Base-by-base conservation (phyloP, 805 yeast species). In the Barnettozyma vustinii region DNA sequence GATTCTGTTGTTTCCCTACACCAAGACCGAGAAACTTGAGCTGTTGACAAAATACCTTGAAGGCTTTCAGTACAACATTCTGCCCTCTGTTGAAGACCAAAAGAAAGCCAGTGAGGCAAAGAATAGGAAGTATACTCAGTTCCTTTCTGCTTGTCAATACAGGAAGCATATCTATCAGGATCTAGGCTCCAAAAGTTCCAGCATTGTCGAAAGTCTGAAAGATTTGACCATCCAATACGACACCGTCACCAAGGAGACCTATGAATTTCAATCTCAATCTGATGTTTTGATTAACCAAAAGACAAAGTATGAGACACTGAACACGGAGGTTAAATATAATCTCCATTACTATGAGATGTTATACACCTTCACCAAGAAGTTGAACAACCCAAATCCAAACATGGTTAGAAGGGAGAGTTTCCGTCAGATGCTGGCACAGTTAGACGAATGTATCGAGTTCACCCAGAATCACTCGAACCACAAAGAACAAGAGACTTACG, bases 361-460 rank as follows among this genome's bases (percentile, higher is more conserved):
- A 46, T 96, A 89, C 47, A 69, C 76, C 3, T 82, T 88, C 37
- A 83, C 87, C 35, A 76, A 80, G 49, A 73, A 75, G 39, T 74
- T 92, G 52, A 84, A 89, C 54, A 76, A 81, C 23, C 82, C 87
- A 2, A 88, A 87, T 1, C 77, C 84, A n/a, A 75, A 72, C 42
- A 74, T 84, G 33, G 90, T 90, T 4, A 73, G 78, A 41, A 74
- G 75, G 49, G 73, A 75, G 20, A 72, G 77, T 10, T 87, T 87
- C 66, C 68, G 67, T 20, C 68, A 71, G 3, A 70, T 81, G 57
- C 64, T 92, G 46, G 51, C 45, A 1, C 79, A 79, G 46, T 69
- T 92, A 44, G 96, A 90, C 59, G 69, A 66, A 15, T 87, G 95
- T 33, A 65, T 91, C 36, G 66, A 59, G 2, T 91, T 87, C 61